These are phyloP conservation scores for Cladosporium colombiae DNA, from an alignment of 2,329 filamentous ascomycete genomes.

Conservation along the genomic window DNA sequence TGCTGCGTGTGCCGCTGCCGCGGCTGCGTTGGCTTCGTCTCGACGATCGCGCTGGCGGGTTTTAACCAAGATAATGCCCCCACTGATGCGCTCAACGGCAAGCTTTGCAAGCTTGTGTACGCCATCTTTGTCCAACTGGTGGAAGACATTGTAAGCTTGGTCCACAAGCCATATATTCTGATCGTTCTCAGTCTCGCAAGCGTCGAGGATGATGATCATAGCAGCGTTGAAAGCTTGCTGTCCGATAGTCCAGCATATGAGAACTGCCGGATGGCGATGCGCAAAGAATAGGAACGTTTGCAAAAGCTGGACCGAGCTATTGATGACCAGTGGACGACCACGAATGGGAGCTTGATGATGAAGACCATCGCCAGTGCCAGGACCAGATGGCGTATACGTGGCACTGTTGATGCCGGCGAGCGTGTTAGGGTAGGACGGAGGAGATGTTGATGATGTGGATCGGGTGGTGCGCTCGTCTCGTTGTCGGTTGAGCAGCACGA, in stretches of 20 bases:
- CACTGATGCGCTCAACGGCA: slow-evolving; percentile 44
- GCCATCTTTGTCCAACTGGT: slow-evolving; percentile 43
- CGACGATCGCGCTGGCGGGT: slow-evolving; percentile 23
- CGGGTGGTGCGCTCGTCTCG: slow-evolving; percentile 39
- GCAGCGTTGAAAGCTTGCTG: slow-evolving; percentile 54
- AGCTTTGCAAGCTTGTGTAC: slow-evolving; percentile 50
- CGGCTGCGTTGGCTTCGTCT: slow-evolving; percentile 12
- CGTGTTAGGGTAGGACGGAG: not conserved
- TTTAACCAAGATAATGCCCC: slow-evolving; percentile 34
- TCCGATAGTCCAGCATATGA: slow-evolving; percentile 52
- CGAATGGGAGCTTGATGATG: slow-evolving; percentile 35
- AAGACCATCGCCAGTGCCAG: slow-evolving; percentile 23
- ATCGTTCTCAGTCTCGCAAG: slow-evolving; percentile 44
- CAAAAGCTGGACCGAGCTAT: slow-evolving; percentile 45
- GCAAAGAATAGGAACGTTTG: slow-evolving; percentile 51
- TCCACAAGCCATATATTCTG: slow-evolving; percentile 43
- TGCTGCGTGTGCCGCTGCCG: slow-evolving; percentile 21
- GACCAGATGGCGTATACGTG: not conserved
- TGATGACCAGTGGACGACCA: slow-evolving; percentile 44
- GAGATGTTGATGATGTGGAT: slow-evolving; percentile 21
- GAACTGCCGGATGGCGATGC: slow-evolving; percentile 43
- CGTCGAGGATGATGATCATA: slow-evolving; percentile 52
- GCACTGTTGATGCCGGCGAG: slow-evolving; percentile 10
- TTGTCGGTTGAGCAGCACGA: slow-evolving; percentile 52
- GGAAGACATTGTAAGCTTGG: slow-evolving; percentile 45